phyloP scores from a whole-genome alignment of 208 protist genomes.

The Naegleria lovaniensis region DNA sequence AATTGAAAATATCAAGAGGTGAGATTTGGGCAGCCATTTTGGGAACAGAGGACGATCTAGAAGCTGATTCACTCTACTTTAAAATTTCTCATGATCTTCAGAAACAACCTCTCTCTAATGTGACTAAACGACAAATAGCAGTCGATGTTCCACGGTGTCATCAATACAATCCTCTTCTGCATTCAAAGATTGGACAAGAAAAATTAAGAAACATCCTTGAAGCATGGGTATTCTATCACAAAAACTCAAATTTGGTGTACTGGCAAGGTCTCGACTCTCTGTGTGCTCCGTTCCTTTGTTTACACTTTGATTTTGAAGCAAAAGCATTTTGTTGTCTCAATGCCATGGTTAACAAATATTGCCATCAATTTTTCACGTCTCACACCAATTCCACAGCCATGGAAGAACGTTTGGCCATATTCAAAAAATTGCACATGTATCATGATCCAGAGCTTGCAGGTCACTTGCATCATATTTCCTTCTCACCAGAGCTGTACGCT shows the following conservation, averaged over 20 bases:
- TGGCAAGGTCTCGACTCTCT: conserved; percentile 89
- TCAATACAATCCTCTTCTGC: conserved; percentile 77
- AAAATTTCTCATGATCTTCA: background rate
- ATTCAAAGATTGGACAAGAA: conserved; percentile 58
- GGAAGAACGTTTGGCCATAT: conserved; percentile 60
- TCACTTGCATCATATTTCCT: conserved; percentile 69
- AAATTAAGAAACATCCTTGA: conserved; percentile 66
- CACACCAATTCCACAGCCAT: conserved; percentile 49
- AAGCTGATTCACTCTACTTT: background rate
- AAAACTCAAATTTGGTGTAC: conserved; percentile 52
- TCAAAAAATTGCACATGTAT: conserved; percentile 62
- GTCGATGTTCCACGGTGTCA: conserved; percentile 88
- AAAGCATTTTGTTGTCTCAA: conserved; percentile 67
- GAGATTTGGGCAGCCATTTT: conserved; percentile 17
- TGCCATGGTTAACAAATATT: conserved; percentile 64
- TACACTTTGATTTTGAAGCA: conserved; percentile 61
- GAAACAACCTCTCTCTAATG: background rate
- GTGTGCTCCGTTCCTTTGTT: conserved; percentile 60
- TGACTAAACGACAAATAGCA: conserved; percentile 60
- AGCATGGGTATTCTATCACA: conserved; percentile 62
- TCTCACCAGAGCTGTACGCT: conserved; percentile 80
- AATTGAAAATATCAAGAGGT: background rate
- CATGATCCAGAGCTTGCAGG: conserved; percentile 73
- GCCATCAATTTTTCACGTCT: conserved; percentile 60
- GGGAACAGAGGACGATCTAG: background rate